These are phyloP conservation scores for Mycena sanguinolenta DNA, from an alignment of 768 basidiomycete species.

Conservation along the genomic window DNA sequence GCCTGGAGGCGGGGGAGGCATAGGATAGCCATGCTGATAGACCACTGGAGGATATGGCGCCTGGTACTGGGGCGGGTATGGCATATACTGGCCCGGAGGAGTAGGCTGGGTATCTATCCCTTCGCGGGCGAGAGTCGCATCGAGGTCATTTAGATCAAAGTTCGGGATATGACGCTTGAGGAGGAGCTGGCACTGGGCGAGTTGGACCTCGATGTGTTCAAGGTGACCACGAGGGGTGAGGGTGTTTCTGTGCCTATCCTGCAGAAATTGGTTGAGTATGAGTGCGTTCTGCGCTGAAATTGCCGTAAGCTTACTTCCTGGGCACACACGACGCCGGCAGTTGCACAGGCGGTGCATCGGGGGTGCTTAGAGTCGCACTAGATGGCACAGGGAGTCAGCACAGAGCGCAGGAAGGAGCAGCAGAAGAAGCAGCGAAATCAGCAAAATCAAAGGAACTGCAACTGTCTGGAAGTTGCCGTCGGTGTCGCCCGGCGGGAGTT, in stretches of 20 bases:
- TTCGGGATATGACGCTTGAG: slow-evolving; percentile 80
- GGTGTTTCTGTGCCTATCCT: slow-evolving; percentile 86
- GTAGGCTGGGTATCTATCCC: slow-evolving; percentile 67
- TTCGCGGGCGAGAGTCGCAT: slow-evolving; percentile 73
- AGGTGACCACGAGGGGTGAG: slow-evolving; percentile 88
- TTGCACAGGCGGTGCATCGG: slow-evolving; percentile 86
- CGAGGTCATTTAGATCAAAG: slow-evolving; percentile 76
- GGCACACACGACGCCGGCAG: slow-evolving; percentile 83
- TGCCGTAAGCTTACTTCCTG: slow-evolving; percentile 61
- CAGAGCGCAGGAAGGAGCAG: slow-evolving; percentile 46
- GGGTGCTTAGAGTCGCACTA: slow-evolving; percentile 95
- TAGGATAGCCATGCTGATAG: slow-evolving; percentile 49
- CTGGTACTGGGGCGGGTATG: slow-evolving; percentile 38
- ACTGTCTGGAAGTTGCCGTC: slow-evolving; percentile 83
- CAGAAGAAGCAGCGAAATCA: slow-evolving; percentile 46
- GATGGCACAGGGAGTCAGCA: slow-evolving; percentile 38
- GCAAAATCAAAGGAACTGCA: slow-evolving; percentile 45
- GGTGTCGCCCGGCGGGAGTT: slow-evolving; percentile 76
- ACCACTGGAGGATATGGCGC: slow-evolving; percentile 46
- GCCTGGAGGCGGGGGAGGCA: slow-evolving; percentile 51
- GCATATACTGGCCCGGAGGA: slow-evolving; percentile 38
- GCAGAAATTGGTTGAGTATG: too few species aligned
- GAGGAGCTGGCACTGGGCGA: slow-evolving; percentile 82
- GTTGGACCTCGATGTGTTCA: slow-evolving; percentile 84
- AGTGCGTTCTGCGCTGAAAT: too few species aligned